These are phyloP conservation scores for Naganishia liquefaciens DNA, from an alignment of 1,284 basidiomycete species.

Conservation along the genomic window DNA sequence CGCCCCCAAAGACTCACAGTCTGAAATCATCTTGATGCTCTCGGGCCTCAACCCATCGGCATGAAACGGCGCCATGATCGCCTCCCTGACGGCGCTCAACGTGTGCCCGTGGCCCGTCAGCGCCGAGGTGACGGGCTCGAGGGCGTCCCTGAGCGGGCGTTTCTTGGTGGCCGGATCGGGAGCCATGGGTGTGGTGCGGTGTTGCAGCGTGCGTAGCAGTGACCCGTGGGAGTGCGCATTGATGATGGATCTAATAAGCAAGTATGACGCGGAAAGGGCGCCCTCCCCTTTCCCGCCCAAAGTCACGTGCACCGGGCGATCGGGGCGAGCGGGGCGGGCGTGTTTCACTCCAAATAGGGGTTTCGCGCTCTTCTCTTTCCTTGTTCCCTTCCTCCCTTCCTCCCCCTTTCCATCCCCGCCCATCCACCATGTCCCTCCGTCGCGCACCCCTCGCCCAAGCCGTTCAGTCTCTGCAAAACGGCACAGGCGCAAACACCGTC, in stretches of 20 bases:
- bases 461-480: constrained; percentile 20
- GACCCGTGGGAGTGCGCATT: not conserved
- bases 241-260: no score
- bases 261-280: no score
- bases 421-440: constrained; percentile 14
- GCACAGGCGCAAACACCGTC: constrained; percentile 20
- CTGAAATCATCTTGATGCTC: constrained; percentile 50
- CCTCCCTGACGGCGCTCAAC: constrained; percentile 49
- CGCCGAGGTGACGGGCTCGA: constrained; percentile 32
- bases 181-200: not conserved
- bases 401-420: not conserved
- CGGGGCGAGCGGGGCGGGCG: not conserved
- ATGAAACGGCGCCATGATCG: constrained; percentile 48
- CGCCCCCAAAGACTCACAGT: constrained; percentile 47
- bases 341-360: not conserved
- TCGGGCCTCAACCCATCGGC: constrained; percentile 48
- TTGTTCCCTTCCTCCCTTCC: not conserved
- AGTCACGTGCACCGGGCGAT: no score
- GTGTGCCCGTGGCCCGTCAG: constrained; percentile 36
- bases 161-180: constrained; percentile 1
- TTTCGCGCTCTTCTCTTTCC: not conserved
- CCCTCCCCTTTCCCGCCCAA: no score
- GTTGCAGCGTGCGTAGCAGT: not conserved
- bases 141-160: constrained; percentile 29
- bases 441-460: constrained; percentile 12